These are phyloP conservation scores for Podospora bellae-mahoneyi DNA, from an alignment of 495 filamentous ascomycete genomes.

Conservation along the genomic window DNA sequence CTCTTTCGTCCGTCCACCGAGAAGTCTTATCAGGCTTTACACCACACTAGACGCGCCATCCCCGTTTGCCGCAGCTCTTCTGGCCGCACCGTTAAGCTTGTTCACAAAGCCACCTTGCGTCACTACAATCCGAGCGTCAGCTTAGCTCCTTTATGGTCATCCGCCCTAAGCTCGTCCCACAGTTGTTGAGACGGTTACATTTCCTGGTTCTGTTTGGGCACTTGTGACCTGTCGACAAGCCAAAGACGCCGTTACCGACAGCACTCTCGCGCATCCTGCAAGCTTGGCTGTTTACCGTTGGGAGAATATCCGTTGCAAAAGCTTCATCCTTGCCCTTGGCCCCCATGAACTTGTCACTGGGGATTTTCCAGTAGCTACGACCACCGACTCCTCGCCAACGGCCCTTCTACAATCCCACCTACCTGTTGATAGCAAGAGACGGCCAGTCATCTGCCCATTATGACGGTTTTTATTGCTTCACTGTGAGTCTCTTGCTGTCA, in stretches of 20 bases:
- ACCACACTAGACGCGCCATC: background rate
- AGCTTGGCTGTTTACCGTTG: slow-evolving; percentile 1
- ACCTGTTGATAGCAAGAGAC: background rate
- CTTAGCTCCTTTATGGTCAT: slow-evolving; percentile 4
- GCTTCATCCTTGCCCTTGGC: background rate
- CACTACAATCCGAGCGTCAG: slow-evolving; percentile 5
- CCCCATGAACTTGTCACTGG: slow-evolving; percentile 10
- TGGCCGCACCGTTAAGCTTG: background rate
- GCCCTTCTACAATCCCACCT: background rate
- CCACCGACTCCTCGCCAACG: background rate
- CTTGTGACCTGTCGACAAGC: background rate
- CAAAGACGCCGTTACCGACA: background rate
- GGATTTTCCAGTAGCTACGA: background rate
- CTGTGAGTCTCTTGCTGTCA: slow-evolving; percentile 57
- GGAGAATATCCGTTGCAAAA: background rate
- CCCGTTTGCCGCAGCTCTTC: background rate
- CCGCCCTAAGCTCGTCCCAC: background rate
- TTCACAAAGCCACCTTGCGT: slow-evolving; percentile 2
- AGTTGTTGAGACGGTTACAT: background rate
- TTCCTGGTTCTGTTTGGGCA: background rate
- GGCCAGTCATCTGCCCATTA: slow-evolving; percentile 39
- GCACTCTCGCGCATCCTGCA: background rate
- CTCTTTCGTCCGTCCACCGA: background rate
- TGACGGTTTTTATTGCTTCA: slow-evolving; percentile 83
- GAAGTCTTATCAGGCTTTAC: slow-evolving; percentile 1